Base-by-base conservation (phyloP, 768 basidiomycete species). In the Suillus paluster region DNA sequence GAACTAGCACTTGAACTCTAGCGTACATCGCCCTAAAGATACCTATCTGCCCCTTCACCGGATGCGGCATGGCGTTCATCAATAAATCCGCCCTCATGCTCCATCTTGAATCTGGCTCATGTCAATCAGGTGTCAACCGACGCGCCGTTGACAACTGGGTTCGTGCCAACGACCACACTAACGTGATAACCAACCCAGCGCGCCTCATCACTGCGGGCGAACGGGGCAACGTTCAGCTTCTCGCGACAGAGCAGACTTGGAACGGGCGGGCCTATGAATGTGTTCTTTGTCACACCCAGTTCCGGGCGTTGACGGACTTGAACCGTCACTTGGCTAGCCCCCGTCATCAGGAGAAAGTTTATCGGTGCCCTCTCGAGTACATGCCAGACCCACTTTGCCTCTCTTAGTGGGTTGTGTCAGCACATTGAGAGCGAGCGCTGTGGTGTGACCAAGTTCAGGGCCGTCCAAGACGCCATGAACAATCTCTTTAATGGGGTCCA, bases 321-420 rank as follows among this genome's bases (percentile, higher is more conserved):
- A 88, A 91, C 67, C 77, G 81, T 63, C 91, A 91, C 67, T 78
- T 91, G 48, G 77, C 79, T 55, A 90, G 89, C 71, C 86, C 90
- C 2, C 75, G 68, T 3, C 90, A 90, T 68, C 71, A 81, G 64
- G 77, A 81, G 1, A 79, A 77, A 69, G 76, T 81, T 2, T 90
- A 86, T 66, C 66, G 80, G 3, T 91, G 89, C 73, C 86, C 86
- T 4, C 70, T 79, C 48, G 63, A n/a, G 59, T 8, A 73, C 71
- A 12, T 91, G 89, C 66, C 66, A 58, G 2, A 34, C 54, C 25
- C 69, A 72, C 36, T 89, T 87, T 68, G 63, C 57, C 8, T 81
- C 84, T 15, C 78, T 90, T 36, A 89, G 88, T 59, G 86, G 68
- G 5, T 71, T 91, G 58, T 82, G 82, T 48, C 84, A 86, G 73